phyloP scores from a whole-genome alignment of 208 protist species.

The Trypanosoma melophagium region DNA sequence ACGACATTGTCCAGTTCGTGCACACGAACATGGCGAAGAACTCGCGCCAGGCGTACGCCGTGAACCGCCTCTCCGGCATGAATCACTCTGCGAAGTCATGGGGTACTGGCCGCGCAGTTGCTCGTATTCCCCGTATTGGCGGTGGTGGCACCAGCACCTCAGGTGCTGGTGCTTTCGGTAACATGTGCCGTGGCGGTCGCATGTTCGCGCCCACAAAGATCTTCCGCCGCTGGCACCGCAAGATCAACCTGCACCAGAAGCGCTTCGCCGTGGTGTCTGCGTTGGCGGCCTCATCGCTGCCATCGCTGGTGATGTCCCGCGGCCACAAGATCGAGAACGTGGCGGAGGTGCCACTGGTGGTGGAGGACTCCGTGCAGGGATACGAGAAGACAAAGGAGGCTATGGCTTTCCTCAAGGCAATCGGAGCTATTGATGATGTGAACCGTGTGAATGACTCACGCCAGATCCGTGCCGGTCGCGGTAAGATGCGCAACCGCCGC shows the following conservation, averaged over 20 bases:
- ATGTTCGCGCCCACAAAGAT: constrained; percentile 99
- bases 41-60: constrained; percentile 96
- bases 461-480: constrained; percentile 92
- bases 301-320: constrained; percentile 96
- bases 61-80: constrained; percentile 94
- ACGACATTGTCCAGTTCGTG: constrained; percentile 91
- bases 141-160: constrained; percentile 97
- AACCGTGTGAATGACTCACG: constrained; percentile 89
- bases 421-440: constrained; percentile 95
- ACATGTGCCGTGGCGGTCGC: constrained; percentile 99
- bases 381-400: constrained; percentile 97
- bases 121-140: constrained; percentile 99
- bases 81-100: constrained; percentile 98
- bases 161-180: constrained; percentile 99
- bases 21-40: constrained; percentile 99
- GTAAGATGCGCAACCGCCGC: constrained; percentile 98
- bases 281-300: constrained; percentile 96
- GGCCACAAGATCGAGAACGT: constrained; percentile 97
- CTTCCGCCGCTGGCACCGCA: constrained; percentile 97
- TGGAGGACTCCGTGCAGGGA: constrained; percentile 87
- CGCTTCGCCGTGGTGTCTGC: constrained; percentile 97
- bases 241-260: constrained; percentile 97
- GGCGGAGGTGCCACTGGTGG: constrained; percentile 96
- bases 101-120: constrained; percentile 99
- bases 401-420: constrained; percentile 89